Base-by-base conservation (phyloP, 148 eudicot species). In the Simmondsia chinensis region DNA sequence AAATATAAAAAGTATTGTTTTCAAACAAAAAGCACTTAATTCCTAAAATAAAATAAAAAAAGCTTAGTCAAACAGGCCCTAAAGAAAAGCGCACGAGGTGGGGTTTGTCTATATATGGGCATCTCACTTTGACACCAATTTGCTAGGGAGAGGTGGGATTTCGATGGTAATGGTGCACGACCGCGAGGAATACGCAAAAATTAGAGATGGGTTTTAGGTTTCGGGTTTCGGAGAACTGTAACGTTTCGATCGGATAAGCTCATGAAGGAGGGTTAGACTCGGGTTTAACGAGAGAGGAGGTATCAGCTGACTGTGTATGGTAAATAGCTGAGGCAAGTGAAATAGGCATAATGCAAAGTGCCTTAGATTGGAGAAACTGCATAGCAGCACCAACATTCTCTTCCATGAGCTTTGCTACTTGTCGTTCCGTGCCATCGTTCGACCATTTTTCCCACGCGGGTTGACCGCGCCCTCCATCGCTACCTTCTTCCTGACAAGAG, bases 361-460 rank as follows among this genome's bases (percentile, higher is more conserved):
- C 93, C 73, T 91, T 91, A 0, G 97, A 85, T 55, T 91, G 97
- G 31, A 91, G 88, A 52, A 85, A 79, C 48, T 91, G 97, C 97
- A 91, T 85, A 10, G 97, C 97, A 32, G 94, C 83, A 43, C 97
- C 97, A 0, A 91, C 86, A 43, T 91, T 82, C 54, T 89, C 97
- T 56, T 89, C 97, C 97, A 89, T 84, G 15, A 89, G 85, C 57
- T 81, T 89, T 12, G 97, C 97, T 6, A 89, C 97, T 61, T 89
- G 97, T 49, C 80, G 50, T 64, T 89, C 97, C 15, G 97, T 89
- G 46, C 97, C 97, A 37, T 91, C 97, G n/a, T 70, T 85, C 9
- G 95, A 91, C 97, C 93, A 91, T 63, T 85, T 84, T 64, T 85
- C 97, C 97, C 97, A 91, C 9, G 78, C 94, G 10, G 88, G 83